phyloP scores from a whole-genome alignment of 352 stramenopile genomes.

The Phytophthora melonis region DNA sequence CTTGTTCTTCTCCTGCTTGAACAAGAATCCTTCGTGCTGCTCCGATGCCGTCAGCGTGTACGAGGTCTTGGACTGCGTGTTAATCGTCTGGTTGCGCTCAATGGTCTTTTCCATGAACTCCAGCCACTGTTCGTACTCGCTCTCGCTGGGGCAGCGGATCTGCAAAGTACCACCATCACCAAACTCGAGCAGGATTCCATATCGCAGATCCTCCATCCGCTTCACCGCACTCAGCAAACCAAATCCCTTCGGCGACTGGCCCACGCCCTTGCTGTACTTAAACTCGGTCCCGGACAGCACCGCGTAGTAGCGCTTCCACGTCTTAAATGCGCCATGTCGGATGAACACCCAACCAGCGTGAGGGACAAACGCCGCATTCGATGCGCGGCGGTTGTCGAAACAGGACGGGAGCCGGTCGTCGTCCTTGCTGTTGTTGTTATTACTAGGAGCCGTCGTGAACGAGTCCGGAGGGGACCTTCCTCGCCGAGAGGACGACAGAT shows the following conservation, averaged over 20 bases:
- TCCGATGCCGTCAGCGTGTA: conserved; percentile 74
- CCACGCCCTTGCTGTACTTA: conserved; percentile 72
- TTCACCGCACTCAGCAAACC: conserved; percentile 59
- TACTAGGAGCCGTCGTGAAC: conserved; percentile 37
- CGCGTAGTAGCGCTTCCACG: conserved; percentile 80
- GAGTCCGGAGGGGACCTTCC: conserved; percentile 29
- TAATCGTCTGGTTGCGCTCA: conserved; percentile 59
- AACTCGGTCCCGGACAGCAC: conserved; percentile 80
- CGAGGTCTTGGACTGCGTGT: conserved; percentile 70
- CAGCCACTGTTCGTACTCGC: conserved; percentile 67
- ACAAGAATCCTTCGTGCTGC: conserved; percentile 76
- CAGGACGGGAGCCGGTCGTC: conserved; percentile 50
- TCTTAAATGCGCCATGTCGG: conserved; percentile 63
- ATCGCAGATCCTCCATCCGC: conserved; percentile 53
- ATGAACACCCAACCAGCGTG: conserved; percentile 77
- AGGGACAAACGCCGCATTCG: conserved; percentile 63
- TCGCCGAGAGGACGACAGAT: conserved; percentile 41
- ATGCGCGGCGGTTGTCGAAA: conserved; percentile 71
- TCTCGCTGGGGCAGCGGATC: conserved; percentile 55
- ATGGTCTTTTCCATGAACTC: conserved; percentile 56
- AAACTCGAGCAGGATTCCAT: conserved; percentile 67
- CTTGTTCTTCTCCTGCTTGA: conserved; percentile 67
- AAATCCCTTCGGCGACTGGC: conserved; percentile 74
- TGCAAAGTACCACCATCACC: conserved; percentile 51
- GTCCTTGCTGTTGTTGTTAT: conserved; percentile 21